phyloP scores from a whole-genome alignment of 2,329 filamentous ascomycete species.

The Diaporthe sp. region DNA sequence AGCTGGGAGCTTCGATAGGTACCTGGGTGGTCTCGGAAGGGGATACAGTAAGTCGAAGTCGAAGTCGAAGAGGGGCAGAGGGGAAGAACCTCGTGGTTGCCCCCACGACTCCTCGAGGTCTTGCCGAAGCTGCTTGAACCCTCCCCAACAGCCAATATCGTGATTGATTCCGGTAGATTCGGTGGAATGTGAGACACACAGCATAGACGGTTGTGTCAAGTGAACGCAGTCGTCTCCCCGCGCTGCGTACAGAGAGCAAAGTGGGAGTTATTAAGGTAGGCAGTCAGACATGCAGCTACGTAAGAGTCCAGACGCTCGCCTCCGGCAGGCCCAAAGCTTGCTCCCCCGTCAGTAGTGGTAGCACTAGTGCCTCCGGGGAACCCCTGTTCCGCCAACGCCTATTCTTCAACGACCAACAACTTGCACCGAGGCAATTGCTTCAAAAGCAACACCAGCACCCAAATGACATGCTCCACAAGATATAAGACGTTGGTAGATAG shows the following conservation, averaged over 20 bases:
- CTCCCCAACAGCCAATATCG: slow-evolving; percentile 6
- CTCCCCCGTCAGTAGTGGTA: neutral
- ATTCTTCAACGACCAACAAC: neutral
- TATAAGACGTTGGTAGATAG: too few relatives aligned
- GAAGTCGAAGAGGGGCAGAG: neutral
- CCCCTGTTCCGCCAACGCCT: neutral
- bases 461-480: neutral
- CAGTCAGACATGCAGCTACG: slow-evolving; percentile 31
- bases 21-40: too few relatives aligned
- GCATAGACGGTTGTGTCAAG: neutral
- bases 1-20: neutral
- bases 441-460: too few relatives aligned
- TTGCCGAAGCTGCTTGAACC: too few relatives aligned
- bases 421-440: too few relatives aligned
- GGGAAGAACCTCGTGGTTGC: too few relatives aligned
- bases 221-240: slow-evolving; percentile 8
- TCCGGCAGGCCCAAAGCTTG: slow-evolving; percentile 22
- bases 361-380: slow-evolving; percentile 6
- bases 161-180: neutral
- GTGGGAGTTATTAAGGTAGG: neutral
- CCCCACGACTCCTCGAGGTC: too few relatives aligned
- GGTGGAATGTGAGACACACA: neutral
- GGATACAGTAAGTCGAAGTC: too few relatives aligned
- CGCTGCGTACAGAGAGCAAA: slow-evolving; percentile 12
- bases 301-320: slow-evolving; percentile 21